phyloP scores from a whole-genome alignment of 1,284 basidiomycete species.

The Wallemia hederae region DNA sequence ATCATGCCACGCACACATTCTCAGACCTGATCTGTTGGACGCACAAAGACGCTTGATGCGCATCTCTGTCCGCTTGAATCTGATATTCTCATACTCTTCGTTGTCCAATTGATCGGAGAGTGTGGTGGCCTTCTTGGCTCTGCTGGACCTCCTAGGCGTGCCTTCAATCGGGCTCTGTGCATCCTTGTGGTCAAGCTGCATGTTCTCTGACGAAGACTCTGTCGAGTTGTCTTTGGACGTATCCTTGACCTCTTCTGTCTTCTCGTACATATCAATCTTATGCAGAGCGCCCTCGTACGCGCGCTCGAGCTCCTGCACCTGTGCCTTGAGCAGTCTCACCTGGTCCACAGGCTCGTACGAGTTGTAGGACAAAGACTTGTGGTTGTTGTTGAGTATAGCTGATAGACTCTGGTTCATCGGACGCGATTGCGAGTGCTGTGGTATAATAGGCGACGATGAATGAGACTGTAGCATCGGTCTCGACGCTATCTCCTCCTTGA shows the following conservation, averaged over 20 bases:
- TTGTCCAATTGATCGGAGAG: slow-evolving; percentile 4
- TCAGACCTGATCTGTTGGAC: slow-evolving; percentile 49
- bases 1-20: slow-evolving; percentile 59
- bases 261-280: background rate
- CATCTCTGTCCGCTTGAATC: slow-evolving; percentile 17
- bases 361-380: background rate
- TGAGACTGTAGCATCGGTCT: background rate
- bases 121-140: slow-evolving; percentile 3
- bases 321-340: background rate
- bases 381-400: background rate
- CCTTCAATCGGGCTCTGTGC: background rate
- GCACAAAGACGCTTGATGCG: slow-evolving; percentile 41
- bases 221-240: background rate
- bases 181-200: background rate
- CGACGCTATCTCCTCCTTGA: background rate
- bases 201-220: background rate
- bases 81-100: background rate
- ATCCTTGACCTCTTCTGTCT: background rate
- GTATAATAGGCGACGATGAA: background rate
- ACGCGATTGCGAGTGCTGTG: background rate
- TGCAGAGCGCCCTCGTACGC: background rate
- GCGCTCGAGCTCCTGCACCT: background rate
- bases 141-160: background rate
- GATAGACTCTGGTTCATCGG: background rate
- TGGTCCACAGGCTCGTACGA: background rate